Evolutionary conservation across 208 protist species (phyloP).

Genomic region (Crithidia thermophila): DNA sequence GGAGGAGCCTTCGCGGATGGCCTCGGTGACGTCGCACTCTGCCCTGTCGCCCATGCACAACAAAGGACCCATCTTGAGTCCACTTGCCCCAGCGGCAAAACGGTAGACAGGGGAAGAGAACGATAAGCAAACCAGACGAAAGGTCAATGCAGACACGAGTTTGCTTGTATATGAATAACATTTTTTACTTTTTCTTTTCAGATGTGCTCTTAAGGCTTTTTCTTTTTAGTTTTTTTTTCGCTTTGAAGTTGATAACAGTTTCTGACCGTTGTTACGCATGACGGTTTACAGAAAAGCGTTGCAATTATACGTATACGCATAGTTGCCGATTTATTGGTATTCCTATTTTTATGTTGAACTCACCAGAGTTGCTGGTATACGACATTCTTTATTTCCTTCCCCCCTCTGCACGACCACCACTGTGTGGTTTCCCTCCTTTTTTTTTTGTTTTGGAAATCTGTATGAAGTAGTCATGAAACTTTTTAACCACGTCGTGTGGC

Average conservation of each 20-base stretch:
- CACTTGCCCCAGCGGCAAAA: not conserved
- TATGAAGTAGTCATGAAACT: not conserved
- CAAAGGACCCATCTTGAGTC: conserved; percentile 4
- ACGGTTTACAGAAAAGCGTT: not conserved
- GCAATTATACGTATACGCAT: not conserved
- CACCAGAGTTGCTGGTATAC: not conserved
- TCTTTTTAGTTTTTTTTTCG: not conserved
- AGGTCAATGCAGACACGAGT: not conserved
- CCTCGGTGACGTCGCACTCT: not conserved
- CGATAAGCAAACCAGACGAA: not conserved
- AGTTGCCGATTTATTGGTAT: not conserved
- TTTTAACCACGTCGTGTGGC: not conserved
- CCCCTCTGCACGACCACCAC: too few species aligned
- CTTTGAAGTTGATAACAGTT: not conserved
- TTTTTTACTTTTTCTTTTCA: conserved; percentile 2
- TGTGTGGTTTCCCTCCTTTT: conserved; percentile 4
- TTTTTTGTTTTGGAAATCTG: not conserved
- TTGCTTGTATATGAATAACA: not conserved
- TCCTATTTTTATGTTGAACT: too few species aligned
- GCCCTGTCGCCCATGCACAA: conserved; percentile 1
- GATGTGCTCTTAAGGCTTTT: not conserved
- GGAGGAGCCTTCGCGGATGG: conserved; percentile 1
- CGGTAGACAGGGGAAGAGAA: not conserved
- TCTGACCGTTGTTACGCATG: not conserved
- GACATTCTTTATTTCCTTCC: not conserved